A percentile compares a stretch with the other conserved stretches of the same genome.
Conservation (phyloP, 352 stramenopile genomes). For the Plasmopara viticola region DNA sequence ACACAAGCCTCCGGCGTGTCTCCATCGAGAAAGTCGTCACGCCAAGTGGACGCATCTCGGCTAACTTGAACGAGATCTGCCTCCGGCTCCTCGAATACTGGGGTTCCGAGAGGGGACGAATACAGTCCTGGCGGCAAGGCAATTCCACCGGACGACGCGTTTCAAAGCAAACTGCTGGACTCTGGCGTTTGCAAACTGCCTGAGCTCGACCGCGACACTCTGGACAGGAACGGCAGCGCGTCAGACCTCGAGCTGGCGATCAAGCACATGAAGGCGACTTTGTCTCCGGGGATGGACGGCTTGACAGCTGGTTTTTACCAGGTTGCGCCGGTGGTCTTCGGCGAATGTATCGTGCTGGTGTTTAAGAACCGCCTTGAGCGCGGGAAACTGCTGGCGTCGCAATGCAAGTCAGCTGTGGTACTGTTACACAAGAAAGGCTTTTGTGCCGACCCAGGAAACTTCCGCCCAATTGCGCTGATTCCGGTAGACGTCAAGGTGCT, state of each 20-base stretch:
- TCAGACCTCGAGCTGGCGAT: not conserved
- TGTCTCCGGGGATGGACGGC: not conserved
- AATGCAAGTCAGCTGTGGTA: not conserved
- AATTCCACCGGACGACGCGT: not conserved
- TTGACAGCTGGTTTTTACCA: no score
- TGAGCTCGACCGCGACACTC: not conserved
- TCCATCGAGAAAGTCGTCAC: not conserved
- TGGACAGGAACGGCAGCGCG: not conserved
- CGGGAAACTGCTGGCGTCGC: no score
- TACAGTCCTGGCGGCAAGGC: not conserved
- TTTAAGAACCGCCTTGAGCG: no score
- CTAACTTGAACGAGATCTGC: not conserved
- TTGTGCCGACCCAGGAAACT: not conserved
- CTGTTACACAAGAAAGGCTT: not conserved
- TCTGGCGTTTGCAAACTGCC: no score
- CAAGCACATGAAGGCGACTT: not conserved
- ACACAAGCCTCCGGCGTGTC: not conserved
- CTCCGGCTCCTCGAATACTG: not conserved
- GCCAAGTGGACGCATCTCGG: not conserved
- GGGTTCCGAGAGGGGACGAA: no score
- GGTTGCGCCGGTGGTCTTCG: not conserved
- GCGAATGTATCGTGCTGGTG: no score
- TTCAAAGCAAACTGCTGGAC: not conserved
- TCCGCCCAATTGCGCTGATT: not conserved
- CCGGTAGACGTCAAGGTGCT: no score